Evolutionary conservation across 495 filamentous ascomycete genomes (phyloP).

Genomic region (Hypoxylon lienhwacheense): DNA sequence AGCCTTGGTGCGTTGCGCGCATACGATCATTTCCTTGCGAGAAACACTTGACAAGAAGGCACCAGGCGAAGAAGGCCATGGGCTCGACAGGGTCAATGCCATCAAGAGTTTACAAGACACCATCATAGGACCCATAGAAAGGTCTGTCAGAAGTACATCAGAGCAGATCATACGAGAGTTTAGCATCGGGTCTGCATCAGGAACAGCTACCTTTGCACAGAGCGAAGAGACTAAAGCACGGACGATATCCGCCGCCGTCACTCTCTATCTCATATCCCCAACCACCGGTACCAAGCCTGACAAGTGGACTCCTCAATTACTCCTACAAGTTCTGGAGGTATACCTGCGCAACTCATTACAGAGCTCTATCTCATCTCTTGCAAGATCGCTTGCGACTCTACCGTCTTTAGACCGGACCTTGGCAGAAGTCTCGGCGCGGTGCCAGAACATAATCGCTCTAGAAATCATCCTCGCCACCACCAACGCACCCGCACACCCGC

Average conservation of each 20-base stretch:
- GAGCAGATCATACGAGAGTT: constrained; percentile 85
- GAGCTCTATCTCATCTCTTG: constrained; percentile 69
- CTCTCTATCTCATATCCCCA: constrained; percentile 81
- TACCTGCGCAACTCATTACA: constrained; percentile 77
- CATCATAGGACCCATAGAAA: constrained; percentile 70
- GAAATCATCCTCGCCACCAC: constrained; percentile 74
- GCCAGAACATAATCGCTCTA: constrained; percentile 86
- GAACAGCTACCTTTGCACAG: constrained; percentile 69
- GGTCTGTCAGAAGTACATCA: constrained; percentile 64
- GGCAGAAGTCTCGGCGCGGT: constrained; percentile 76
- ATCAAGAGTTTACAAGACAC: constrained; percentile 67
- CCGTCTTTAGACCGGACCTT: constrained; percentile 82
- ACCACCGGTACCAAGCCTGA: constrained; percentile 49
- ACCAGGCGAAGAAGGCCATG: constrained; percentile 72
- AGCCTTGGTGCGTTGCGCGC: constrained; percentile 74
- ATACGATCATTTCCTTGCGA: constrained; percentile 71
- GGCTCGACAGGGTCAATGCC: constrained; percentile 69
- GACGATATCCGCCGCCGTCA: constrained; percentile 70
- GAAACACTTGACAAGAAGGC: constrained; percentile 67
- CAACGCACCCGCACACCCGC: constrained; percentile 65
- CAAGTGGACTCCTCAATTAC: constrained; percentile 66
- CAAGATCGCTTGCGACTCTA: constrained; percentile 73
- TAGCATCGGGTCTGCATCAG: constrained; percentile 67
- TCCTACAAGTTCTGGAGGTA: constrained; percentile 75
- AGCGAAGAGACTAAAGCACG: constrained; percentile 74